Percentiles rank a stretch among this genome's conserved stretches.
phyloP scores from a whole-genome alignment of 1,284 basidiomycete species.

The Sparassis latifolia region DNA sequence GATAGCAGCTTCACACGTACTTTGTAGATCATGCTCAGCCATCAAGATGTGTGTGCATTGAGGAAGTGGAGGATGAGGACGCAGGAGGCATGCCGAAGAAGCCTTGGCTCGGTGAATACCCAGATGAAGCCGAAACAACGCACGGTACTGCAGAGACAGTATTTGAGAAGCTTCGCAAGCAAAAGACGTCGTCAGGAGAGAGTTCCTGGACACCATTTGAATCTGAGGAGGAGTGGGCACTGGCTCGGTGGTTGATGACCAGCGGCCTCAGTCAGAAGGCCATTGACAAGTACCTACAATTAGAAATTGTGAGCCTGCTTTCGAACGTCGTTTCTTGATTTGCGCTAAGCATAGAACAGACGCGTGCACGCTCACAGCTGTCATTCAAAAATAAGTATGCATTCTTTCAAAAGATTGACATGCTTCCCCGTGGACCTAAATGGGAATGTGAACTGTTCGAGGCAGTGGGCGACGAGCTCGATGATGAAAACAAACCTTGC shows the following conservation, averaged over 20 bases:
- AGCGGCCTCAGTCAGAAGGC: slow-evolving; percentile 18
- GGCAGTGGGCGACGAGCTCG: slow-evolving; percentile 20
- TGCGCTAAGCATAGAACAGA: slow-evolving; percentile 5
- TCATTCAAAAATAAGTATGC: slow-evolving; percentile 19
- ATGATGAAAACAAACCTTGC: slow-evolving; percentile 13
- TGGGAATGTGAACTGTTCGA: slow-evolving; percentile 20
- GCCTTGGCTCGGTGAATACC: slow-evolving; percentile 8
- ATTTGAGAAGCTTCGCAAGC: slow-evolving; percentile 6
- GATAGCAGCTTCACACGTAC: no score
- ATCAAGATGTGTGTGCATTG: slow-evolving; percentile 4
- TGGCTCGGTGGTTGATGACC: slow-evolving; percentile 12
- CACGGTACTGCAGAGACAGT: slow-evolving; percentile 5
- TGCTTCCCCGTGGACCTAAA: slow-evolving; percentile 19
- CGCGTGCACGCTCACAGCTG: slow-evolving; percentile 6
- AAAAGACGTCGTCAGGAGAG: background rate
- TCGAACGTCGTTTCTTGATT: background rate
- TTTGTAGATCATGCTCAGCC: background rate
- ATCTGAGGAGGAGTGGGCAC: slow-evolving; percentile 22
- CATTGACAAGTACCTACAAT: slow-evolving; percentile 26
- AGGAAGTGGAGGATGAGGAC: slow-evolving; percentile 11
- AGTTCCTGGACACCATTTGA: slow-evolving; percentile 19
- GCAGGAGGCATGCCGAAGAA: slow-evolving; percentile 9
- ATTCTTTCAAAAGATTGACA: slow-evolving; percentile 24
- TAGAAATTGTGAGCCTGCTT: slow-evolving; percentile 23
- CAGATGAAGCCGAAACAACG: background rate